Conservation (phyloP, 805 yeast species). For the Maudiozyma bulderi region DNA sequence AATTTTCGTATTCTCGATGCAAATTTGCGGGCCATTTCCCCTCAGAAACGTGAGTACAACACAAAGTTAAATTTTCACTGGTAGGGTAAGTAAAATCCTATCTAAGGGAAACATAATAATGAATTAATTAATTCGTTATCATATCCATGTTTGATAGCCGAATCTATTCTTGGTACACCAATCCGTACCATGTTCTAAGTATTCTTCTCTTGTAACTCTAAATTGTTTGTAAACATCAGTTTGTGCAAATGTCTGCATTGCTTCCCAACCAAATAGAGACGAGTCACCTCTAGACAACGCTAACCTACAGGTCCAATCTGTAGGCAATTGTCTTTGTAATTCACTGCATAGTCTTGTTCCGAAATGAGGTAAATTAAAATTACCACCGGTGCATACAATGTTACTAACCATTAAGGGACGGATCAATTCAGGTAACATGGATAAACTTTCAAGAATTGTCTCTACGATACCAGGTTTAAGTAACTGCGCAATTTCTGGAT, state of each 20-base stretch:
- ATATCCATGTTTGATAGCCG: constrained; percentile 33
- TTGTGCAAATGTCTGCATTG: constrained; percentile 40
- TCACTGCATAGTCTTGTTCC: constrained; percentile 50
- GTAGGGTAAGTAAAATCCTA: no score
- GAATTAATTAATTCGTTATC: not conserved
- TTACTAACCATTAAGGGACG: constrained; percentile 73
- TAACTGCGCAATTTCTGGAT: constrained; percentile 73
- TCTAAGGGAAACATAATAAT: no score
- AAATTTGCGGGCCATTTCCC: no score
- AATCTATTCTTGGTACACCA: constrained; percentile 36
- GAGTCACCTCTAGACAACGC: constrained; percentile 27
- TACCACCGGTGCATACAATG: constrained; percentile 76
- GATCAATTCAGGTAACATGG: constrained; percentile 60
- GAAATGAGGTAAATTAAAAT: constrained; percentile 60
- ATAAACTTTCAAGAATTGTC: constrained; percentile 57
- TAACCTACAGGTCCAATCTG: constrained; percentile 56
- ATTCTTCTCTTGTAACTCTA: constrained; percentile 67
- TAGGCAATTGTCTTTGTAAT: constrained; percentile 57
- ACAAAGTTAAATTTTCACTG: no score
- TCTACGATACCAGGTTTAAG: constrained; percentile 72
- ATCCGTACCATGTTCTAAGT: constrained; percentile 67
- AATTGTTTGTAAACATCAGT: constrained; percentile 37
- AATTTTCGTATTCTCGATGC: no score
- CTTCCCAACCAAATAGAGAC: constrained; percentile 46
- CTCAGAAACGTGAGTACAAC: no score